phyloP scores from a whole-genome alignment of 1,284 basidiomycete genomes.

The Schizophyllum commune region DNA sequence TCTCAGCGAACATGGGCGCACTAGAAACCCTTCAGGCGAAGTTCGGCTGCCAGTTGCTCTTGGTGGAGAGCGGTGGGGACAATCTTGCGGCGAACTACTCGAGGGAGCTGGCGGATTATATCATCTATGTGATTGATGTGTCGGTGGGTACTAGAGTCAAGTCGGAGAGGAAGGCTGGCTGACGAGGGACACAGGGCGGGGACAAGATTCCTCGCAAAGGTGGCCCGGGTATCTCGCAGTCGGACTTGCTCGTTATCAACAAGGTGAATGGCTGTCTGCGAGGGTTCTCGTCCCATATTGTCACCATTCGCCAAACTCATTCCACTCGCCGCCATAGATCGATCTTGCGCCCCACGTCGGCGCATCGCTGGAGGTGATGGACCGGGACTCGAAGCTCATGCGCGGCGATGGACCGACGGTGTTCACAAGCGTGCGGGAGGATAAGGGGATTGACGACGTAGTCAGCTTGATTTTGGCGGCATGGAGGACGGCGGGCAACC shows the following conservation, averaged over 20 bases:
- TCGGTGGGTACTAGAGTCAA: slow-evolving; percentile 37
- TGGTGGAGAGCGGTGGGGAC: slow-evolving; percentile 95
- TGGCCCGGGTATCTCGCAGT: slow-evolving; percentile 93
- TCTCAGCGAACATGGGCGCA: slow-evolving; percentile 93
- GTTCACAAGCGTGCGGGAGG: slow-evolving; percentile 82
- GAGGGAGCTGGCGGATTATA: slow-evolving; percentile 93
- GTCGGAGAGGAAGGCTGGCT: not conserved
- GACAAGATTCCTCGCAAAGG: slow-evolving; percentile 99
- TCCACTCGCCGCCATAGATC: too few species aligned
- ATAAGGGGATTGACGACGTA: slow-evolving; percentile 78
- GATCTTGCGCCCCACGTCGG: slow-evolving; percentile 91
- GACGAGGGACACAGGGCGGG: slow-evolving; percentile 53
- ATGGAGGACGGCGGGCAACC: slow-evolving; percentile 74
- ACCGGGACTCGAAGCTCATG: slow-evolving; percentile 88
- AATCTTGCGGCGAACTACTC: slow-evolving; percentile 96
- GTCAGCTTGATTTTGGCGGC: slow-evolving; percentile 80
- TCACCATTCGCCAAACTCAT: too few species aligned
- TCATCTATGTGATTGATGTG: slow-evolving; percentile 90
- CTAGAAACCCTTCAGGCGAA: slow-evolving; percentile 94
- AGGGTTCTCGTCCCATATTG: not conserved
- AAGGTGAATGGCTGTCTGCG: slow-evolving; percentile 47
- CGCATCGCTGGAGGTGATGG: slow-evolving; percentile 94
- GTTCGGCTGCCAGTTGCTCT: slow-evolving; percentile 74
- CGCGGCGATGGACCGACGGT: slow-evolving; percentile 91
- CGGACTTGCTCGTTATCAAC: slow-evolving; percentile 92